Evolutionary conservation across 371 early-diverging fungal species (phyloP).

Genomic region (Haplosporangium sp.): DNA sequence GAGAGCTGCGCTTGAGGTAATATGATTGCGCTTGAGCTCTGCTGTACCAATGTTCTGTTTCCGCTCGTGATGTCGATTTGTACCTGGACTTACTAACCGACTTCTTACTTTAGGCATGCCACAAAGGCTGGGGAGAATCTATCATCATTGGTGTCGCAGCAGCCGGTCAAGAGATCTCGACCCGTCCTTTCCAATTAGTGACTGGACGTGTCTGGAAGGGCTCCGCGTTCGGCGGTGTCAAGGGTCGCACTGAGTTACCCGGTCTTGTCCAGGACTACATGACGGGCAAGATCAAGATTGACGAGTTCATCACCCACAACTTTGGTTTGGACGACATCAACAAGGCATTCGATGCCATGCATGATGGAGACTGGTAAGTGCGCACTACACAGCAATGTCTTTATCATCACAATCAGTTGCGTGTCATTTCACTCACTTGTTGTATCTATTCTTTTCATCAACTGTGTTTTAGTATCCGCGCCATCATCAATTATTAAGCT

Average conservation of each 20-base stretch:
- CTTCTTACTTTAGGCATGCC: slow-evolving; percentile 60
- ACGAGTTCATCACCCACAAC: slow-evolving; percentile 90
- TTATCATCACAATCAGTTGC: neutral
- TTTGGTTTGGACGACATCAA: slow-evolving; percentile 87
- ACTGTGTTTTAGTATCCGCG: slow-evolving; percentile 62
- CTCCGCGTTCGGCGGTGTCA: slow-evolving; percentile 96
- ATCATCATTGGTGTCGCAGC: slow-evolving; percentile 94
- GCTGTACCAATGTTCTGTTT: neutral
- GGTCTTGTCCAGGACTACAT: slow-evolving; percentile 88
- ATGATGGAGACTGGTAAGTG: slow-evolving; percentile 74
- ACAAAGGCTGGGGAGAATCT: slow-evolving; percentile 94
- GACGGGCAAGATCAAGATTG: slow-evolving; percentile 87
- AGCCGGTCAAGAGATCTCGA: slow-evolving; percentile 91
- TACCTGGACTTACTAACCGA: neutral
- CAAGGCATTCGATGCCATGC: slow-evolving; percentile 93
- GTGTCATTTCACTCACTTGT: neutral
- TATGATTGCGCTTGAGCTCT: no score
- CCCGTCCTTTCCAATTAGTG: slow-evolving; percentile 95
- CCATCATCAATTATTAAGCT: slow-evolving; percentile 58
- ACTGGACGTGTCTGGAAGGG: slow-evolving; percentile 97
- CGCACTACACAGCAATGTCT: neutral
- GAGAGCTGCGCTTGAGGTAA: slow-evolving; percentile 92
- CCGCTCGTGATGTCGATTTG: neutral
- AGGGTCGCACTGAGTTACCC: slow-evolving; percentile 93
- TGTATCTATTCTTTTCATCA: neutral